Evolutionary conservation across 148 eudicot species (phyloP), one percentile per base, ranked within the genome.

Genomic region (Nepenthes mirabilis): DNA sequence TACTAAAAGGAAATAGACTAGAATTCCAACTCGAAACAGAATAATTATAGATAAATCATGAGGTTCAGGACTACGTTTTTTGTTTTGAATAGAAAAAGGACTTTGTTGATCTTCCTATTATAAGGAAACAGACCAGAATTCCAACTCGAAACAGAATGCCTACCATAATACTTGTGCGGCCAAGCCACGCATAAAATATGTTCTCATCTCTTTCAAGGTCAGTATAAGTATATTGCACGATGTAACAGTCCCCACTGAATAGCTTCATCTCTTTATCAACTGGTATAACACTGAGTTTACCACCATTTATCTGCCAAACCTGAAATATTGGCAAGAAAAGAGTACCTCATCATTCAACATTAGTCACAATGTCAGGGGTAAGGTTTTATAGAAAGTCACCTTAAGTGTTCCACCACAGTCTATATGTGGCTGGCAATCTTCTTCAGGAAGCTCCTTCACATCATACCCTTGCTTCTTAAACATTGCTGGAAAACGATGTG

Each of bases 181-280:
- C 83, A 64, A 79, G 68, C 83, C 83, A 79, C n/a, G 68, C 59
- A 70, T 75, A 79, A 54, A 79, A 69, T 47, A 75, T 61, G 65
- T 61, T 67, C 62, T 72, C 75, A 57, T 72, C 77, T 59, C 67
- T 69, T 57, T 61, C 80, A 63, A 56, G 57, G 61, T 59, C 57
- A 34, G 67, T 36, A 64, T 79, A 79, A 6, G 61, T 67, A 61
- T 79, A 79, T 34, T 75, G 83, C 49, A 79, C 58, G 33, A 76
- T 61, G 55, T 79, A 79, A 58, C 80, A 79, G 63, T 79, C 83
- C 36, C 77, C 75, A 54, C 75, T 69, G 61, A 72, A 72, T 47
- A 79, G 64, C 68, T 63, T 72, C 14, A 7, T 58, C 58, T 65
- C 70, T 37, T 64, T 76, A 52, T 33, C 83, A 56, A 49, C 63